A percentile compares a stretch with the other conserved stretches of the same genome.
phyloP scores from a whole-genome alignment of 345 rosid genomes.

The Linum lewisii region DNA sequence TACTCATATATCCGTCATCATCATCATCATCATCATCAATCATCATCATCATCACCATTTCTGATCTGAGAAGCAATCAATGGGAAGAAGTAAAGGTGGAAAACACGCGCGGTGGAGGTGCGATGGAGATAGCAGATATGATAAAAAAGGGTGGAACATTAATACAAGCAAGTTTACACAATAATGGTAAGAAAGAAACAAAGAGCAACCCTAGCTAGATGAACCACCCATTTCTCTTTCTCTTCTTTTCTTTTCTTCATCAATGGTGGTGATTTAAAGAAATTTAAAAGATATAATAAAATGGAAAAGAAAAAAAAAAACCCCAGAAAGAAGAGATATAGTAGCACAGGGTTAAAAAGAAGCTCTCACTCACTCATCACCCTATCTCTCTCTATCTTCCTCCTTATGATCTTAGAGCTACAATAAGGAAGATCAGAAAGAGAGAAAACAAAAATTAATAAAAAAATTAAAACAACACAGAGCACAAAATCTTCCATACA shows the following conservation, averaged over 20 bases:
- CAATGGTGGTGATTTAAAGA: not conserved
- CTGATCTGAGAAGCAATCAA: no score
- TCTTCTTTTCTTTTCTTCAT: constrained; percentile 12
- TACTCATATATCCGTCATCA: no score
- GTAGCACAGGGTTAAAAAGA: not conserved
- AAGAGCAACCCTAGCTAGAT: not conserved
- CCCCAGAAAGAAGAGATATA: not conserved
- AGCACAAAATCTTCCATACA: not conserved
- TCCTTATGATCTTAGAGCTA: no score
- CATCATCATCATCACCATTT: no score
- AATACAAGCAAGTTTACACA: not conserved
- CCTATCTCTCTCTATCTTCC: constrained; percentile 4
- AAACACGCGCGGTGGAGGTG: not conserved
- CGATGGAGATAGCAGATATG: not conserved
- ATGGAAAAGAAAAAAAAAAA: not conserved
- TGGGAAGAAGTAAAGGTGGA: not conserved
- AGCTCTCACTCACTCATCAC: not conserved
- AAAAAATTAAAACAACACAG: no score
- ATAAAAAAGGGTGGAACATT: not conserved
- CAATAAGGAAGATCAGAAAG: constrained; percentile 16
- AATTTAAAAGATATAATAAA: no score
- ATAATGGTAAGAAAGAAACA: not conserved
- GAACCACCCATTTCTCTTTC: constrained; percentile 6
- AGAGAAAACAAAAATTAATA: no score
- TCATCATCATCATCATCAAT: no score